Percentiles rank a stretch among this genome's conserved stretches.
phyloP scores from a whole-genome alignment of 2,329 filamentous ascomycete genomes.

The Cladosporium cucumerinum region DNA sequence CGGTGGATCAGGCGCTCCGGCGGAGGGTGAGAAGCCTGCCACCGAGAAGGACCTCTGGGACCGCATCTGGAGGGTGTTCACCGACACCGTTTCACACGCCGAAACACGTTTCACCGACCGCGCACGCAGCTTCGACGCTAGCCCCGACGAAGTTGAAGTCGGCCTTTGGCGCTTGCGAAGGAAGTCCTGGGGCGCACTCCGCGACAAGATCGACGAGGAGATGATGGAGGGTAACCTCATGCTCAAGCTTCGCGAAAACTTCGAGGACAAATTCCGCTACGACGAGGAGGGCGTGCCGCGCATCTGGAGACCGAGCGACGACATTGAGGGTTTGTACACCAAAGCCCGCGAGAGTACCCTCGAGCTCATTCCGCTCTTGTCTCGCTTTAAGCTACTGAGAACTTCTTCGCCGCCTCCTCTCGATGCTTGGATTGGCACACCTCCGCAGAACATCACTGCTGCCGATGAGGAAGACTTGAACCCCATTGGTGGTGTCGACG shows the following conservation, averaged over 20 bases:
- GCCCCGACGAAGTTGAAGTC: slow-evolving; percentile 82
- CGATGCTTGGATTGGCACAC: slow-evolving; percentile 74
- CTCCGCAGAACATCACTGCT: slow-evolving; percentile 68
- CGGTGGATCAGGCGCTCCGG: slow-evolving; percentile 75
- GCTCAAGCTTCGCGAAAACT: slow-evolving; percentile 94
- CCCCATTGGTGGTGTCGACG: slow-evolving; percentile 90
- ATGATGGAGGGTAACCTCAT: slow-evolving; percentile 97
- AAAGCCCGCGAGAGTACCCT: slow-evolving; percentile 89
- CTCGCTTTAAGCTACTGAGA: slow-evolving; percentile 73
- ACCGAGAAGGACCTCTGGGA: slow-evolving; percentile 92
- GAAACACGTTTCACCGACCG: slow-evolving; percentile 81
- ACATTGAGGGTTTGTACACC: slow-evolving; percentile 95
- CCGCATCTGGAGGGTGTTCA: slow-evolving; percentile 85
- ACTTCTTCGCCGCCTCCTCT: slow-evolving; percentile 79
- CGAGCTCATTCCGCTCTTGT: slow-evolving; percentile 81
- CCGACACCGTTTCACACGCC: slow-evolving; percentile 76
- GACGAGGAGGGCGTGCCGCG: slow-evolving; percentile 91
- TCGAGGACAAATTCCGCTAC: slow-evolving; percentile 98
- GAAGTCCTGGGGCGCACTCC: slow-evolving; percentile 90
- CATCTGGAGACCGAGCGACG: slow-evolving; percentile 94
- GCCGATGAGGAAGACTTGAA: slow-evolving; percentile 86
- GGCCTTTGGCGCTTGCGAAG: slow-evolving; percentile 88
- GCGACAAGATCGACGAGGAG: slow-evolving; percentile 91
- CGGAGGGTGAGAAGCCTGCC: slow-evolving; percentile 67
- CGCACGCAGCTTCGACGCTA: slow-evolving; percentile 91